Percentiles rank a stretch among this genome's conserved stretches.
These are phyloP conservation scores for Brassica balearica DNA, from an alignment of 441 rosid genomes.

Conservation along the genomic window DNA sequence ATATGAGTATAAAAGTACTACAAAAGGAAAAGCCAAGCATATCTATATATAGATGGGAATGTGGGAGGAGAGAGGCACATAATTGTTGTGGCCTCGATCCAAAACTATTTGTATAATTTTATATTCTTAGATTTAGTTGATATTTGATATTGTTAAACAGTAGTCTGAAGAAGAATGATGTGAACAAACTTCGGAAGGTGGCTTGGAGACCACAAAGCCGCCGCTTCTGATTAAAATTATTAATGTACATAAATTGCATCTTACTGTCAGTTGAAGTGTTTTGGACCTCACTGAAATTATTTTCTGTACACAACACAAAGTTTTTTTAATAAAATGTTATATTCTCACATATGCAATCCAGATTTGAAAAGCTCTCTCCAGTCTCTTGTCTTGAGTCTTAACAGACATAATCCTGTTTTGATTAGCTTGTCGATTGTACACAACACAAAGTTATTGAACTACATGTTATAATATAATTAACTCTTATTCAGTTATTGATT, in stretches of 20 bases:
- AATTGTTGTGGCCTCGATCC: slow-evolving; percentile 17
- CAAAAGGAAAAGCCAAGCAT: slow-evolving; percentile 40
- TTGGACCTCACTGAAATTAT: slow-evolving; percentile 3
- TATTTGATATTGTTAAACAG: slow-evolving; percentile 9
- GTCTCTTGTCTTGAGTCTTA: too few species aligned
- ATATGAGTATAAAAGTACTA: slow-evolving; percentile 35
- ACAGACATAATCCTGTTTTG: too few species aligned
- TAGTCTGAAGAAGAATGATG: slow-evolving; percentile 14
- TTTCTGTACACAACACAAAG: not conserved
- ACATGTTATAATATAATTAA: not conserved
- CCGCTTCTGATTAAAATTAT: slow-evolving; percentile 21
- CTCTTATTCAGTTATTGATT: not conserved
- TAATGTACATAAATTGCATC: not conserved
- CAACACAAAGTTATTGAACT: not conserved
- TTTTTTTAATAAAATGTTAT: too few species aligned
- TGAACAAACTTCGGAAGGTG: slow-evolving; percentile 38
- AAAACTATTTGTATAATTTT: slow-evolving; percentile 5
- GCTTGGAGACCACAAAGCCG: slow-evolving; percentile 40
- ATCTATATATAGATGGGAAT: slow-evolving; percentile 34
- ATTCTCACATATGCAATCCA: too few species aligned
- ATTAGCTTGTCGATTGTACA: not conserved
- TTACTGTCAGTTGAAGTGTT: slow-evolving; percentile 8
- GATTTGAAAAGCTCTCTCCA: too few species aligned
- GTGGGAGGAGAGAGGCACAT: slow-evolving; percentile 25
- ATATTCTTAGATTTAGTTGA: not conserved